Evolutionary conservation across 441 rosid genomes (phyloP).

Genomic region (Manihot esculenta): DNA sequence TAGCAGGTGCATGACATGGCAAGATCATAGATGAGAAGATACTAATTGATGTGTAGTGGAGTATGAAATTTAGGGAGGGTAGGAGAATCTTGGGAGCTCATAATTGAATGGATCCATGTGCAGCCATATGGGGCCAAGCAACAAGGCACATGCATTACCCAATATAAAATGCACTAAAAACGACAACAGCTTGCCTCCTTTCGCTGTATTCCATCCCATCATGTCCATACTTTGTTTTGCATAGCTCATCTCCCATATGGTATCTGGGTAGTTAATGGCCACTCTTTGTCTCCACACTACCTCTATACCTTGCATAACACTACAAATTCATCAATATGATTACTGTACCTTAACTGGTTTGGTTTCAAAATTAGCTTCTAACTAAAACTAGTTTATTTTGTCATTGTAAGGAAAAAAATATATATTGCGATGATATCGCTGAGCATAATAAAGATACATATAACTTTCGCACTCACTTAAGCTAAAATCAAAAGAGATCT

Average conservation of each 20-base stretch:
- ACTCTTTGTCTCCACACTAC: not conserved
- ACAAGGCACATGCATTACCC: constrained; percentile 11
- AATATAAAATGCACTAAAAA: not conserved
- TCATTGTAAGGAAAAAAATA: no score
- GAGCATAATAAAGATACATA: no score
- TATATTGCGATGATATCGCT: no score
- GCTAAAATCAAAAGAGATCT: no score
- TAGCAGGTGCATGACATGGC: not conserved
- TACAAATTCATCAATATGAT: no score
- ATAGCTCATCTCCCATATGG: not conserved
- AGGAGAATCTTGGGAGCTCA: not conserved
- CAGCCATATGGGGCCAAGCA: not conserved
- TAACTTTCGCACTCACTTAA: no score
- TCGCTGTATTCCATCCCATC: not conserved
- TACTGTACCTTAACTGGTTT: no score
- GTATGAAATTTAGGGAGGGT: not conserved
- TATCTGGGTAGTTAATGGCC: not conserved
- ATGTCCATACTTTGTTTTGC: not conserved
- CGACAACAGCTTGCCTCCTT: not conserved
- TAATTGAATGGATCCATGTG: constrained; percentile 13
- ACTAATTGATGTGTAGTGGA: not conserved
- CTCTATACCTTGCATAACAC: no score
- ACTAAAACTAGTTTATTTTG: no score
- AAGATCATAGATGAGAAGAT: not conserved
- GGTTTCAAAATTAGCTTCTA: no score